A percentile compares a stretch with the other conserved stretches of the same genome.
These are phyloP conservation scores for Sambucus nigra DNA, from an alignment of 129 eudicot species.

Conservation along the genomic window DNA sequence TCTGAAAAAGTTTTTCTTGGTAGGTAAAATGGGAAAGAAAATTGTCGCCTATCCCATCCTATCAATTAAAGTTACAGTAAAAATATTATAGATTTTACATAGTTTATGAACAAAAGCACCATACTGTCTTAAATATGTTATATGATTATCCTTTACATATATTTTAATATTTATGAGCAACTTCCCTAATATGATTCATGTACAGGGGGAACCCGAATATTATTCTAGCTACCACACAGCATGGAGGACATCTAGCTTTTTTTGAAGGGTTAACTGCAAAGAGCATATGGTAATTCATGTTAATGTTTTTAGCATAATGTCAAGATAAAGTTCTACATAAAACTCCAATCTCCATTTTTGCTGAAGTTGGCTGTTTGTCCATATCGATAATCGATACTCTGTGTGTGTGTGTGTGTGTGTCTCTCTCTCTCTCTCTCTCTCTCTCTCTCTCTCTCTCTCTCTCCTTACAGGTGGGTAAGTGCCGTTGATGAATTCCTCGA, in stretches of 20 bases:
- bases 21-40: too few species aligned
- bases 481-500: constrained; percentile 69
- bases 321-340: too few species aligned
- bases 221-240: constrained; percentile 72
- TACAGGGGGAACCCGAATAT: constrained; percentile 63
- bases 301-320: not conserved
- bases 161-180: not conserved
- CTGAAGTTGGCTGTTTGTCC: too few species aligned
- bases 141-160: not conserved
- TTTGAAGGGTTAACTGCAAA: constrained; percentile 77
- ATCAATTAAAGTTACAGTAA: not conserved
- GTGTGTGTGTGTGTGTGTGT: too few species aligned
- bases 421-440: too few species aligned
- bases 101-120: not conserved
- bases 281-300: constrained; percentile 54
- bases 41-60: not conserved
- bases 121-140: not conserved
- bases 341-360: too few species aligned
- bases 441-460: too few species aligned
- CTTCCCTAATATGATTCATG: constrained; percentile 13
- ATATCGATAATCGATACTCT: too few species aligned
- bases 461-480: constrained; percentile 84
- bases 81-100: not conserved
- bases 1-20: too few species aligned
- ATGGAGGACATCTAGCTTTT: constrained; percentile 94